A percentile compares a stretch with the other conserved stretches of the same genome.
phyloP scores from a whole-genome alignment of 768 basidiomycete genomes.

The Fibroporia radiculosa region DNA sequence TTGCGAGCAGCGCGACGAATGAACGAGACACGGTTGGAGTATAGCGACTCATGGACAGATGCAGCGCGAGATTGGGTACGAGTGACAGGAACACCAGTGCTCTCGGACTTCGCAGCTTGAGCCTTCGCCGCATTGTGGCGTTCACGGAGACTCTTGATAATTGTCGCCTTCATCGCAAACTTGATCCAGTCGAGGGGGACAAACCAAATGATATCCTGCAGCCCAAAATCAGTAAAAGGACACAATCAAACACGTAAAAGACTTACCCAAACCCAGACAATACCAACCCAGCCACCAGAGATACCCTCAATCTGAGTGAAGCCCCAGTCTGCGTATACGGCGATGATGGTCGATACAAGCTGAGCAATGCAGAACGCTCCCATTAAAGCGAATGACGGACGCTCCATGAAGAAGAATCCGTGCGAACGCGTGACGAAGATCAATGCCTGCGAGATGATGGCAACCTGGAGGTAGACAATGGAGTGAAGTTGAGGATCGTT shows the following conservation, averaged over 20 bases:
- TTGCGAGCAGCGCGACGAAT: slow-evolving; percentile 81
- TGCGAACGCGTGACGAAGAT: slow-evolving; percentile 96
- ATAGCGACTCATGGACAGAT: slow-evolving; percentile 85
- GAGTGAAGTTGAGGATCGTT: slow-evolving; percentile 80
- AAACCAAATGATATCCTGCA: slow-evolving; percentile 93
- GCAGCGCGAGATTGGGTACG: slow-evolving; percentile 88
- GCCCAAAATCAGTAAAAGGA: slow-evolving; percentile 10
- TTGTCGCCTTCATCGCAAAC: slow-evolving; percentile 91
- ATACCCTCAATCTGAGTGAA: slow-evolving; percentile 79
- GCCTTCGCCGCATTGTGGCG: slow-evolving; percentile 39
- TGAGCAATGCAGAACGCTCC: slow-evolving; percentile 90
- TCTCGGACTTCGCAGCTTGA: slow-evolving; percentile 25
- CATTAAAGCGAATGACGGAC: slow-evolving; percentile 84
- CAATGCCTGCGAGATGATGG: slow-evolving; percentile 97
- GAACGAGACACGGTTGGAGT: slow-evolving; percentile 94
- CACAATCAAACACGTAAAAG: neutral
- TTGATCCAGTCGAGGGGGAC: slow-evolving; percentile 92
- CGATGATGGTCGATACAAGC: slow-evolving; percentile 92
- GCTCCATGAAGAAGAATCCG: slow-evolving; percentile 95
- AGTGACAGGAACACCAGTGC: slow-evolving; percentile 62
- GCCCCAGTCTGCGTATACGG: slow-evolving; percentile 88
- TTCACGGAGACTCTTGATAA: slow-evolving; percentile 78
- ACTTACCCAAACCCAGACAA: slow-evolving; percentile 93
- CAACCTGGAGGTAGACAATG: slow-evolving; percentile 92
- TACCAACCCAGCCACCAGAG: slow-evolving; percentile 94